Evolutionary conservation across 2,329 filamentous ascomycete genomes (phyloP).

Genomic region (Apiospora koreana): DNA sequence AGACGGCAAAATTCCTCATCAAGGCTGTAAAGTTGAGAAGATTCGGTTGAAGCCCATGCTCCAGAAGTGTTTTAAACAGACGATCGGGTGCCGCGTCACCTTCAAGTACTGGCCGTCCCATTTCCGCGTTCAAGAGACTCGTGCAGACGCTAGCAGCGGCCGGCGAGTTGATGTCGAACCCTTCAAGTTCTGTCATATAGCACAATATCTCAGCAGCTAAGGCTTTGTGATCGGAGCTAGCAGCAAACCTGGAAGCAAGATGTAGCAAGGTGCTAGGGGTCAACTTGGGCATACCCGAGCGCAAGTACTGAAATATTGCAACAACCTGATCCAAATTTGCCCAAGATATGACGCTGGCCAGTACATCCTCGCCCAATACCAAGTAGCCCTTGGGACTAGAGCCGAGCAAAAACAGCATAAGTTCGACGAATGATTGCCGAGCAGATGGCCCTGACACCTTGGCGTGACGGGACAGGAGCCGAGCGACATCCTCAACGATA

Average conservation of each 20-base stretch:
- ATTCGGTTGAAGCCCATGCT: conserved; percentile 64
- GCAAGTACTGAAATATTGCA: conserved; percentile 22
- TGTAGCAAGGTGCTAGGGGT: conserved; percentile 46
- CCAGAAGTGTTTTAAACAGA: conserved; percentile 57
- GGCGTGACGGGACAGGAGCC: conserved; percentile 22
- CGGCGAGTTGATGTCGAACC: conserved; percentile 47
- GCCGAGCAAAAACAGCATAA: conserved; percentile 24
- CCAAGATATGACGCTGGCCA: conserved; percentile 20
- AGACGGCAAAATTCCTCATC: conserved; percentile 70
- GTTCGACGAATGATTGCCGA: conserved; percentile 17
- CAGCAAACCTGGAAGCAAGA: conserved; percentile 48
- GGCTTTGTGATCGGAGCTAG: conserved; percentile 38
- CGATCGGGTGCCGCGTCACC: conserved; percentile 50
- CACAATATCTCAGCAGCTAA: conserved; percentile 46
- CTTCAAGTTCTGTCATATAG: conserved; percentile 31
- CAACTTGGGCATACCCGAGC: conserved; percentile 24
- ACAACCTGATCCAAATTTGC: conserved; percentile 17
- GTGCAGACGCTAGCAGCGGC: conserved; percentile 58
- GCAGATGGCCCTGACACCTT: neutral
- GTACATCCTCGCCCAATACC: conserved; percentile 23
- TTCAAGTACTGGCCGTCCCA: conserved; percentile 34
- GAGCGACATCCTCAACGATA: conserved; percentile 30
- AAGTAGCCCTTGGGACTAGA: conserved; percentile 25
- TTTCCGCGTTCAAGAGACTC: conserved; percentile 50
- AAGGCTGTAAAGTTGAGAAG: conserved; percentile 65